A percentile compares a stretch with the other conserved stretches of the same genome.
These are phyloP conservation scores for Rhodomyrtus tomentosa DNA, from an alignment of 345 rosid species.

Conservation along the genomic window DNA sequence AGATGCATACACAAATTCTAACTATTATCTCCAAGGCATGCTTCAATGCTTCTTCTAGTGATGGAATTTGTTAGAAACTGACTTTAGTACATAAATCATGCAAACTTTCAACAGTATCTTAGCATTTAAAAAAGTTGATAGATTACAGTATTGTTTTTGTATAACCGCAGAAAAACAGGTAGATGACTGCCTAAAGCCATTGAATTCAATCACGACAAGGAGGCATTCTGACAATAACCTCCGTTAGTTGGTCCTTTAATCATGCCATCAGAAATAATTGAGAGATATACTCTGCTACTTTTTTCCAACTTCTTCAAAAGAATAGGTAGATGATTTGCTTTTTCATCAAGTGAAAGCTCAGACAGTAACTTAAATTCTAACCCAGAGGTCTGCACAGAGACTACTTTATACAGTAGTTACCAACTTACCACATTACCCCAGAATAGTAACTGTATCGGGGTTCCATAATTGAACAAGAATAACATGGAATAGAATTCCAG, in stretches of 20 bases:
- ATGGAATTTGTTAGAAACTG: neutral
- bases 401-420: neutral
- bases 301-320: neutral
- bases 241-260: neutral
- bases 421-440: neutral
- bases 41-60: neutral
- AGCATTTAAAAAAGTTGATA: neutral
- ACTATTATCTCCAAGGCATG: neutral
- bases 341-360: neutral
- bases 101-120: neutral
- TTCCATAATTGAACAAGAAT: neutral
- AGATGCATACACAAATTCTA: neutral
- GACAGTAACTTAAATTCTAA: neutral
- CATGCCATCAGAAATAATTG: neutral
- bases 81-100: neutral
- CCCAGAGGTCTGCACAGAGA: neutral
- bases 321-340: neutral
- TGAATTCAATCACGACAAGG: neutral
- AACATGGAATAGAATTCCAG: neutral
- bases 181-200: neutral
- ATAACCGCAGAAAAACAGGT: neutral
- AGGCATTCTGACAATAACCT: neutral
- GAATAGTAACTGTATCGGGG: neutral
- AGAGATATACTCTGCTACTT: neutral
- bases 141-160: neutral